phyloP scores from a whole-genome alignment of 768 basidiomycete genomes.

The Boletus edulis region DNA sequence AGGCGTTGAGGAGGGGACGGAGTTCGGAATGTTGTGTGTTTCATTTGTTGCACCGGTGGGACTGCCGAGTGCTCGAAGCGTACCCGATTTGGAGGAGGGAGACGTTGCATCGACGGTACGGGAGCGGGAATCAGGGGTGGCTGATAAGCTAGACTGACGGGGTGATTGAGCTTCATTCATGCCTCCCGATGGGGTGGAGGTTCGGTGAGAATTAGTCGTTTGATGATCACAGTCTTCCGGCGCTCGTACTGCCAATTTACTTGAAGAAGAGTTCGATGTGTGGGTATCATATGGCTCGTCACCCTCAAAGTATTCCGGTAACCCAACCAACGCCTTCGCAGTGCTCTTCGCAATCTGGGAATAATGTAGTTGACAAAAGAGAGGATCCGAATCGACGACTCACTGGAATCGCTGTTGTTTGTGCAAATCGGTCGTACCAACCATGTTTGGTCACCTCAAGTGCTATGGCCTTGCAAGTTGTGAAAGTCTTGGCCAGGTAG shows the following conservation, averaged over 20 bases:
- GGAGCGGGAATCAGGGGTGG: background rate
- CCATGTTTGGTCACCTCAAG: constrained; percentile 41
- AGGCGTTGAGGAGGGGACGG: background rate
- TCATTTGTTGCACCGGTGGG: background rate
- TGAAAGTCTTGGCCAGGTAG: constrained; percentile 47
- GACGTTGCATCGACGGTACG: background rate
- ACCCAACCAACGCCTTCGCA: constrained; percentile 10
- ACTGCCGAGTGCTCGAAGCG: background rate
- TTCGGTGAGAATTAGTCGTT: background rate
- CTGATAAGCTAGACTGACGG: background rate
- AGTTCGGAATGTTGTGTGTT: background rate
- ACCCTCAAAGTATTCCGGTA: constrained; percentile 2
- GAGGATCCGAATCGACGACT: background rate
- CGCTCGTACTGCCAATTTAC: background rate
- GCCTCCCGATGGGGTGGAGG: background rate
- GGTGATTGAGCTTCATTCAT: background rate
- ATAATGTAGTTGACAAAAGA: background rate
- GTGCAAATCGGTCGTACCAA: constrained; percentile 55
- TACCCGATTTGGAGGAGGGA: background rate
- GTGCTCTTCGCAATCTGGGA: constrained; percentile 19
- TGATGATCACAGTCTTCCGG: background rate
- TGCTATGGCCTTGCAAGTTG: constrained; percentile 47
- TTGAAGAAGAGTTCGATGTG: background rate
- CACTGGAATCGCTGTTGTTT: constrained; percentile 24
- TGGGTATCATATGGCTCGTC: constrained; percentile 5